These are phyloP conservation scores for Umbellularia californica DNA, from an alignment of 164 flowering plant genomes.

Conservation along the genomic window DNA sequence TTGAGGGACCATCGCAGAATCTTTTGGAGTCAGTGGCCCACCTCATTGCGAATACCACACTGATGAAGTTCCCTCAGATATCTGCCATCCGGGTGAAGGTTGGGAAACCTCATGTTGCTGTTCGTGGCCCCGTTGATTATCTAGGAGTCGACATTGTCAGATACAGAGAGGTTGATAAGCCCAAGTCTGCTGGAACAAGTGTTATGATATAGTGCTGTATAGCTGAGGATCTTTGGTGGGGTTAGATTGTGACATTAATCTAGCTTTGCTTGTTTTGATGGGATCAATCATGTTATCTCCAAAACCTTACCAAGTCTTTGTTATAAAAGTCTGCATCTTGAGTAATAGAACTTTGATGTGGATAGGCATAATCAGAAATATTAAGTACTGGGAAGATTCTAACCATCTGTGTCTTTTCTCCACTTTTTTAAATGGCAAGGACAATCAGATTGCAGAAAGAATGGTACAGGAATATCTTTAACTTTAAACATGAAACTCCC, in stretches of 20 bases:
- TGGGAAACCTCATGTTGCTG: conserved; percentile 88
- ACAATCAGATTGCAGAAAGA: no score
- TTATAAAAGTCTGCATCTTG: no score
- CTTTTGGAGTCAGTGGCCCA: conserved; percentile 85
- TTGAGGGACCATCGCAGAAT: conserved; percentile 69
- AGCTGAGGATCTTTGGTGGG: no score
- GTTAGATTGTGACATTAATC: not conserved
- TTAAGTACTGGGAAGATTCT: no score
- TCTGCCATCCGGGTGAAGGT: conserved; percentile 71
- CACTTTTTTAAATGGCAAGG: no score
- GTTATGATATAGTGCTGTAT: not conserved
- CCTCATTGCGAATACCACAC: conserved; percentile 48
- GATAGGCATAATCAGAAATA: no score
- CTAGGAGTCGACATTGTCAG: conserved; percentile 74
- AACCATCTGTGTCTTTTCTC: no score
- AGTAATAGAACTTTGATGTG: no score
- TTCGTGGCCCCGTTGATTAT: conserved; percentile 69
- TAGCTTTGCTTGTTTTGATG: not conserved
- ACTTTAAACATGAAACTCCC: no score
- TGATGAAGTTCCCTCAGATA: conserved; percentile 45
- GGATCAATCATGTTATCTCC: no score
- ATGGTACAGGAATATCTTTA: no score
- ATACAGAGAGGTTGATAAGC: conserved; percentile 9
- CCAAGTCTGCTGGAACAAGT: not conserved
- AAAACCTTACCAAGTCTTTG: no score